Base-by-base conservation (phyloP, 2,329 filamentous ascomycete genomes). In the Proliferodiscus dingleyae region DNA sequence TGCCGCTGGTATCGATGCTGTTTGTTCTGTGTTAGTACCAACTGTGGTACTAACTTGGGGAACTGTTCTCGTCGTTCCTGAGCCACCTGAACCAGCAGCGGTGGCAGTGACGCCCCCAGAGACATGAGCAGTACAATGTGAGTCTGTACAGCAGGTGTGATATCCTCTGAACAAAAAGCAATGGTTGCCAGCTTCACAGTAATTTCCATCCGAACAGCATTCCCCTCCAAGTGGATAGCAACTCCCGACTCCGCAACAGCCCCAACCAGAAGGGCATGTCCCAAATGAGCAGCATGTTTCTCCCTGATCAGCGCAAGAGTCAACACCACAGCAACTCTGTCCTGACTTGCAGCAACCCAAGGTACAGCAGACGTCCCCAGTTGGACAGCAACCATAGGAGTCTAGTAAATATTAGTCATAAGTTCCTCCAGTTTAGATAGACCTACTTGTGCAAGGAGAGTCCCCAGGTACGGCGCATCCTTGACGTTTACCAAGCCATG, bases 71-170 rank as follows among this genome's bases (percentile, higher is more conserved):
- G 37, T 39, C 21, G 37, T 37, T 39, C 37, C 26, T 22, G 21
- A n/a, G 37, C 15, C 18, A 8, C 18, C 37, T 22, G 22, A 3
- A 22, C 18, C 37, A 30, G 19, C 33, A 16, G 37, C 19, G 10
- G 39, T 42, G 3, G 39, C 43, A 8, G 45, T 47, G 3, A 43
- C 28, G 2, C 43, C 42, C 5, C 44, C 39, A 6, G 26, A 34
- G 4, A 52, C 50, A 33, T 49, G 32, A 3, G 50, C 50, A 0
- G 50, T 52, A 21, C 46, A 52, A 10, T 11, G 37, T 2, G 33
- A 28, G 38, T 52, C 41, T 1, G 50, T 52, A 26, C 50, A 52
- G 41, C 50, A 52, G 8, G 21, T 41, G 16, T 39, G 22, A 4
- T 28, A 8, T 16, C 43, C 50, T n/a, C 26, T 24, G 13, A 47